Percentiles rank a stretch among this genome's conserved stretches.
Conservation (phyloP, 345 rosid species). For the Luvunga scandens region DNA sequence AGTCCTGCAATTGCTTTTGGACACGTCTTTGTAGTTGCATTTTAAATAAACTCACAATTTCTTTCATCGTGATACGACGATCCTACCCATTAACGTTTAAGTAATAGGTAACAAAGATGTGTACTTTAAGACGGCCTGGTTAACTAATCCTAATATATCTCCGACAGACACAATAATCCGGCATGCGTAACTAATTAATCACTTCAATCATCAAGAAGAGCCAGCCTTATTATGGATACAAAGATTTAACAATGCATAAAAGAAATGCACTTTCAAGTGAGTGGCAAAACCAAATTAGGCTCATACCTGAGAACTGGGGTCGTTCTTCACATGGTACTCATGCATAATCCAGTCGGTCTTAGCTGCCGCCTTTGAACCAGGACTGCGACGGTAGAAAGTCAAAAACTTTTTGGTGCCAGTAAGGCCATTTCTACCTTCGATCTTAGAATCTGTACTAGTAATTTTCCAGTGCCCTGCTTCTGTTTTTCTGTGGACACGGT, state of each 20-base stretch:
- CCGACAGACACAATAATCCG: not conserved
- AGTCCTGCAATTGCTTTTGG: not conserved
- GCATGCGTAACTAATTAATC: not conserved
- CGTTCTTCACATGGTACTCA: not conserved
- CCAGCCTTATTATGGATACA: not conserved
- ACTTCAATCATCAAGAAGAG: not conserved
- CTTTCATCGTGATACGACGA: not conserved
- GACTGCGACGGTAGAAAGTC: not conserved
- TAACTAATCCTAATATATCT: not conserved
- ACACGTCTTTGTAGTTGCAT: not conserved
- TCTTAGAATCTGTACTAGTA: not conserved
- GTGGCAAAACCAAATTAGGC: not conserved
- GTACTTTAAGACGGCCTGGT: not conserved
- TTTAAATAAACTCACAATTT: not conserved
- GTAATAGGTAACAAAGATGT: too few species aligned
- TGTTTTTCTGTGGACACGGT: not conserved
- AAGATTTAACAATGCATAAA: not conserved
- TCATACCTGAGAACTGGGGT: not conserved
- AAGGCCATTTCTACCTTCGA: not conserved
- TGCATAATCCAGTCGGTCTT: not conserved
- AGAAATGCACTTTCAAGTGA: not conserved
- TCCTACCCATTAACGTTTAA: too few species aligned
- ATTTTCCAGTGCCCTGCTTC: not conserved
- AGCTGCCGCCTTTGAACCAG: not conserved
- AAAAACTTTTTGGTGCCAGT: not conserved